phyloP scores from a whole-genome alignment of 2,329 filamentous ascomycete species.

The Arachnopeziza araneosa region DNA sequence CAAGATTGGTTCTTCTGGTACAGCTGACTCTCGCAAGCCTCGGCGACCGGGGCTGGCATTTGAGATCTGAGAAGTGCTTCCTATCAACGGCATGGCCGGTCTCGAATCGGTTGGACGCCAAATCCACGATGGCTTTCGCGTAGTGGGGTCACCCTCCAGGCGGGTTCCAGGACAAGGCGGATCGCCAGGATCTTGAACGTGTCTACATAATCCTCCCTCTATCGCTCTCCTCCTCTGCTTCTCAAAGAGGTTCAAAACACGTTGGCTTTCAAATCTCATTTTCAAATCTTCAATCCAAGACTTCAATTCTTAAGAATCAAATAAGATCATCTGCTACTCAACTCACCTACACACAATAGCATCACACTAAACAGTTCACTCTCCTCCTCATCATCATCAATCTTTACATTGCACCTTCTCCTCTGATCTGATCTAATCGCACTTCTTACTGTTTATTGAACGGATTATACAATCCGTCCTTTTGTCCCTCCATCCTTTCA shows the following conservation, averaged over 20 bases:
- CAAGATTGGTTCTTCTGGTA: background rate
- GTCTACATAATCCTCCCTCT: constrained; percentile 20
- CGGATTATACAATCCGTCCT: background rate
- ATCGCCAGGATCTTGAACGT: constrained; percentile 8
- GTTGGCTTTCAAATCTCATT: background rate
- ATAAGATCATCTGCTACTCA: constrained; percentile 6
- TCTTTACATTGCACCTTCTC: background rate
- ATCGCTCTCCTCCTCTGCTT: constrained; percentile 12
- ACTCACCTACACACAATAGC: constrained; percentile 1
- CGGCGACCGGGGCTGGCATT: background rate
- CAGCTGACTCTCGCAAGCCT: background rate
- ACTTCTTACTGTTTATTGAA: background rate
- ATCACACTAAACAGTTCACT: constrained; percentile 3
- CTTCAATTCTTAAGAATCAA: constrained; percentile 3
- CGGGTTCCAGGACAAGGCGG: constrained; percentile 8
- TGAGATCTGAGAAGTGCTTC: background rate
- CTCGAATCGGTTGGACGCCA: constrained; percentile 16
- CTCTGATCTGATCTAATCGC: background rate
- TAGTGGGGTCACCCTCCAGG: constrained; percentile 15
- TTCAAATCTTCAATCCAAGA: background rate
- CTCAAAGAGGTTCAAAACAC: background rate
- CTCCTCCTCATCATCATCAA: constrained; percentile 2
- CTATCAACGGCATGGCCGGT: constrained; percentile 15
- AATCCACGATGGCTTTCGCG: constrained; percentile 12
- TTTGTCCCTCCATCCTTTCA: constrained; percentile 2